phyloP scores from a whole-genome alignment of 2,329 filamentous ascomycete genomes.

The Diaporthe helianthi region DNA sequence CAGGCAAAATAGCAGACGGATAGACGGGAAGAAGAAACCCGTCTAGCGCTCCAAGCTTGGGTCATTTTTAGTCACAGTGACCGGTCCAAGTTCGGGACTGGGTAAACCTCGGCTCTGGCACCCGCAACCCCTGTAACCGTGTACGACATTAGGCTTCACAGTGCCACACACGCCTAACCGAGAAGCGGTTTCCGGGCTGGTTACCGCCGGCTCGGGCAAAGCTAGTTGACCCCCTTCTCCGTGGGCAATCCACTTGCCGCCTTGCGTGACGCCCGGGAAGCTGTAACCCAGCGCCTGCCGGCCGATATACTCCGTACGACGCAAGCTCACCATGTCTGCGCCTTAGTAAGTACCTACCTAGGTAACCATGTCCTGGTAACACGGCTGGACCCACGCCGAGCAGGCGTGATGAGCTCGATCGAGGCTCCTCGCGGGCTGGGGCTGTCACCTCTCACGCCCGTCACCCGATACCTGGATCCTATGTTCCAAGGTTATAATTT shows the following conservation, averaged over 20 bases:
- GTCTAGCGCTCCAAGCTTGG: slow-evolving; percentile 25
- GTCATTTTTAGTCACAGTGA: background rate
- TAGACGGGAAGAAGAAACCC: slow-evolving; percentile 22
- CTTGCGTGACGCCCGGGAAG: slow-evolving; percentile 6
- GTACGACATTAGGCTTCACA: background rate
- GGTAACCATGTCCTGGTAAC: slow-evolving; percentile 2
- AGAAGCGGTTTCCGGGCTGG: background rate
- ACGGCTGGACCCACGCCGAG: slow-evolving; percentile 10
- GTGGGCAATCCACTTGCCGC: background rate
- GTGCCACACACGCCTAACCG: background rate
- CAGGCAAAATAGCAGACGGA: slow-evolving; percentile 8
- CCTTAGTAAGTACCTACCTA: no score
- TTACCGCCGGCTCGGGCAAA: slow-evolving; percentile 2
- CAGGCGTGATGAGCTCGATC: background rate
- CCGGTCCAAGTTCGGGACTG: slow-evolving; percentile 33
- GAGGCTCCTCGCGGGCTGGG: background rate
- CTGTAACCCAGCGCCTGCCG: slow-evolving; percentile 7
- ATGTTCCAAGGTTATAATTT: background rate
- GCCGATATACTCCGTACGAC: slow-evolving; percentile 13
- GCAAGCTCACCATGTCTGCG: background rate
- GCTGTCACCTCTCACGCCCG: background rate
- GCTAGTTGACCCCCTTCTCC: background rate
- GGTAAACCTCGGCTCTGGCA: slow-evolving; percentile 31
- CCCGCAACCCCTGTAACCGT: background rate
- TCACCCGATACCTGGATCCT: background rate